Percentiles rank a stretch among this genome's conserved stretches.
Evolutionary conservation across 2,329 filamentous ascomycete species (phyloP).

Genomic region (Amauroascus niger): DNA sequence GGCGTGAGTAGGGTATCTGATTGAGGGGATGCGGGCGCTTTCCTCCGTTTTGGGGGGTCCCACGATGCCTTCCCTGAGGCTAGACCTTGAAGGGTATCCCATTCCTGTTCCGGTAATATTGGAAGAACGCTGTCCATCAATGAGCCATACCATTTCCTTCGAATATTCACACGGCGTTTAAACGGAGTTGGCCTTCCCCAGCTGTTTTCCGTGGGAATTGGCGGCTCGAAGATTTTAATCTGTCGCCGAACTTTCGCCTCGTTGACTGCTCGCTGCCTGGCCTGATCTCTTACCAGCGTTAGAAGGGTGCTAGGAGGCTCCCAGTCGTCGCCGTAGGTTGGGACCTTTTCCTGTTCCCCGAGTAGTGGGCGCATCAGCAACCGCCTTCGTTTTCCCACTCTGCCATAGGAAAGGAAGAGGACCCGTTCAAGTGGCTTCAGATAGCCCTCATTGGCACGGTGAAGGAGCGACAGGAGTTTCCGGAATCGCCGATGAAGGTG

Average conservation of each 20-base stretch:
- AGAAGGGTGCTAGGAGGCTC: constrained; percentile 9
- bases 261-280: constrained; percentile 18
- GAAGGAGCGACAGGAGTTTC: constrained; percentile 37
- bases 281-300: constrained; percentile 6
- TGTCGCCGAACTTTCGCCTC: constrained; percentile 20
- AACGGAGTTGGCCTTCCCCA: constrained; percentile 28
- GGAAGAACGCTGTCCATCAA: constrained; percentile 29
- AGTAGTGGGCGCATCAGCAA: constrained; percentile 34
- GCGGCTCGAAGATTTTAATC: constrained; percentile 19
- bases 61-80: constrained; percentile 28
- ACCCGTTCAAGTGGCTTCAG: constrained; percentile 42
- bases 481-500: constrained; percentile 22
- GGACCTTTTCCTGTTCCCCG: constrained; percentile 6
- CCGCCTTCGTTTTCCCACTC: constrained; percentile 45
- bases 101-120: constrained; percentile 32
- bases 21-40: constrained; percentile 6
- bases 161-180: constrained; percentile 28
- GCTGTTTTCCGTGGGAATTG: constrained; percentile 29
- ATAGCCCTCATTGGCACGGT: constrained; percentile 49
- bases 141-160: constrained; percentile 31
- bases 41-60: constrained; percentile 24
- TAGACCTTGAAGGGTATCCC: constrained; percentile 27
- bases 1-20: constrained; percentile 17
- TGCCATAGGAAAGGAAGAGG: constrained; percentile 48
- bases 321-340: constrained; percentile 14